Evolutionary conservation across 78 protist species (phyloP).

Genomic region (Protostelium mycophagum): DNA sequence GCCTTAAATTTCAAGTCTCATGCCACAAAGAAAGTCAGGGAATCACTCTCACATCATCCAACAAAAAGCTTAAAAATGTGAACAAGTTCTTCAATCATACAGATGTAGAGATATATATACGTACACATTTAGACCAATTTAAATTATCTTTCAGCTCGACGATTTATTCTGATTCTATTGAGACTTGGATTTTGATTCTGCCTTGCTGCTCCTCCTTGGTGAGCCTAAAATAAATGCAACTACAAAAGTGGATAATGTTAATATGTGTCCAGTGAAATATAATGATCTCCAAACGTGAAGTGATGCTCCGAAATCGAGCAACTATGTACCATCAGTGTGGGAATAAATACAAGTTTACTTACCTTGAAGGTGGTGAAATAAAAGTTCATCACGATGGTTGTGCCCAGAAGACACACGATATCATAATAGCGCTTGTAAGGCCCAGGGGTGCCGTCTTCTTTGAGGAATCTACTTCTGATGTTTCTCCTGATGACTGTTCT

Average conservation of each 20-base stretch:
- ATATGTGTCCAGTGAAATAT: neutral
- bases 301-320: neutral
- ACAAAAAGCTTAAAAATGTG: too few relatives aligned
- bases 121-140: too few relatives aligned
- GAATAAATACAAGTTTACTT: neutral
- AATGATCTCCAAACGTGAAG: neutral
- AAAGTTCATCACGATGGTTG: neutral
- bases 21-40: too few relatives aligned
- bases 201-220: too few relatives aligned
- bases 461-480: neutral
- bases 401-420: neutral
- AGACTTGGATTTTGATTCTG: too few relatives aligned
- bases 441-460: neutral
- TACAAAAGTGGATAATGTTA: neutral
- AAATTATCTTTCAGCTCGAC: too few relatives aligned
- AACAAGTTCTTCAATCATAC: too few relatives aligned
- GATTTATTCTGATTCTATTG: too few relatives aligned
- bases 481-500: neutral
- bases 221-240: neutral
- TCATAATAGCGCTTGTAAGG: neutral
- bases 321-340: neutral
- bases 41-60: too few relatives aligned
- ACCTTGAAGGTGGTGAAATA: neutral
- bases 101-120: too few relatives aligned
- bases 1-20: too few relatives aligned